Evolutionary conservation across 495 filamentous ascomycete genomes (phyloP).

Genomic region (Apiosordaria backusii): DNA sequence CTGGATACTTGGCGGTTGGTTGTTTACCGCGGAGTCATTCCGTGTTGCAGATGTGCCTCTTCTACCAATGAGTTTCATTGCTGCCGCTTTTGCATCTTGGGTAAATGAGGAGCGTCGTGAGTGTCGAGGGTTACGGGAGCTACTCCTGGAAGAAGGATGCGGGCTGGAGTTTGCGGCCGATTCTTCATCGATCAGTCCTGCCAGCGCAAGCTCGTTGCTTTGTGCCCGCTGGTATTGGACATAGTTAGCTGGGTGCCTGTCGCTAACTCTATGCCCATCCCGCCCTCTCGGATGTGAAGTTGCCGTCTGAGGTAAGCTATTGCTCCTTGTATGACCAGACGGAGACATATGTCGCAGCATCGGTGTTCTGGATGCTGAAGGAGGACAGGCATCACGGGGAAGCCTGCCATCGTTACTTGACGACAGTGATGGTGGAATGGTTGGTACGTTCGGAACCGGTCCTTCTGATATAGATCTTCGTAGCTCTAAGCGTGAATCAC

Average conservation of each 20-base stretch:
- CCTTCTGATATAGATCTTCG: slow-evolving; percentile 16
- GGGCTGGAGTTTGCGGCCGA: slow-evolving; percentile 16
- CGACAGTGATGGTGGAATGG: background rate
- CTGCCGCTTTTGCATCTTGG: slow-evolving; percentile 28
- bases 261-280: background rate
- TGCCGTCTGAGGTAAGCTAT: slow-evolving; percentile 20
- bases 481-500: slow-evolving; percentile 9
- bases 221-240: slow-evolving; percentile 26
- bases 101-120: slow-evolving; percentile 28
- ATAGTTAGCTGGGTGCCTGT: slow-evolving; percentile 21
- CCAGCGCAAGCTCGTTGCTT: slow-evolving; percentile 26
- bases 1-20: slow-evolving; percentile 7
- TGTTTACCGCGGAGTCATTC: slow-evolving; percentile 10
- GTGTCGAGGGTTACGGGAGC: slow-evolving; percentile 20
- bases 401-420: slow-evolving; percentile 14
- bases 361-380: slow-evolving; percentile 35
- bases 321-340: slow-evolving; percentile 22
- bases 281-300: slow-evolving; percentile 5
- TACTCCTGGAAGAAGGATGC: slow-evolving; percentile 23
- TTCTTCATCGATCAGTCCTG: slow-evolving; percentile 27
- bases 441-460: background rate
- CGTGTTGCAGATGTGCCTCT: slow-evolving; percentile 14
- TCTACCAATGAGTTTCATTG: slow-evolving; percentile 28
- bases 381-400: slow-evolving; percentile 28
- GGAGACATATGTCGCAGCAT: slow-evolving; percentile 29